These are phyloP conservation scores for Monosporozyma siamensis DNA, from an alignment of 805 yeast genomes.

Conservation along the genomic window DNA sequence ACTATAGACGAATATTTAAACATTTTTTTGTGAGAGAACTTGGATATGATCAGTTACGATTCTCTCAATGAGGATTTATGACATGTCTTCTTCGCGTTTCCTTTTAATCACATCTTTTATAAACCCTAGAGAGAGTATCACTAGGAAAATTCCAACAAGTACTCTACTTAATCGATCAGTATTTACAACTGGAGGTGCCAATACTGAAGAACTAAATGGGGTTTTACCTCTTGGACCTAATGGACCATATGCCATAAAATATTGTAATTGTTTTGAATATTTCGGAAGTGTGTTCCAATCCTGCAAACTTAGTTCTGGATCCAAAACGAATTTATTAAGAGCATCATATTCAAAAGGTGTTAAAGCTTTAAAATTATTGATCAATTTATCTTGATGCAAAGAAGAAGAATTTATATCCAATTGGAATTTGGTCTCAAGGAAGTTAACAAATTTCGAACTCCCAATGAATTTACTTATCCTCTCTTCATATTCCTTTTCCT, in stretches of 20 bases:
- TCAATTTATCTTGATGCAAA: slow-evolving; percentile 2
- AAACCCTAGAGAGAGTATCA: not conserved
- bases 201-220: slow-evolving; percentile 19
- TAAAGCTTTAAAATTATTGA: slow-evolving; percentile 9
- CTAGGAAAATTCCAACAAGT: not conserved
- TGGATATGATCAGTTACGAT: no score
- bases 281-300: slow-evolving; percentile 46
- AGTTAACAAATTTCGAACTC: not conserved
- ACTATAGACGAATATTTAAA: not conserved
- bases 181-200: slow-evolving; percentile 15
- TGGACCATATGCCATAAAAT: slow-evolving; percentile 57
- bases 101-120: not conserved
- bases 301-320: slow-evolving; percentile 12
- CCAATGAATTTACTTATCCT: slow-evolving; percentile 7
- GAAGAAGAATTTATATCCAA: not conserved
- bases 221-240: slow-evolving; percentile 62
- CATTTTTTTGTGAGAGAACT: no score
- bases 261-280: slow-evolving; percentile 47
- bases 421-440: not conserved
- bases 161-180: not conserved
- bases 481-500: slow-evolving; percentile 5
- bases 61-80: no score
- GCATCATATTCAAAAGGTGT: slow-evolving; percentile 10
- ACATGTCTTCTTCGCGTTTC: not conserved
- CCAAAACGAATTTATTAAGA: slow-evolving; percentile 22